A percentile compares a stretch with the other conserved stretches of the same genome.
Conservation (phyloP, 768 basidiomycete species). For the Russula emetica region DNA sequence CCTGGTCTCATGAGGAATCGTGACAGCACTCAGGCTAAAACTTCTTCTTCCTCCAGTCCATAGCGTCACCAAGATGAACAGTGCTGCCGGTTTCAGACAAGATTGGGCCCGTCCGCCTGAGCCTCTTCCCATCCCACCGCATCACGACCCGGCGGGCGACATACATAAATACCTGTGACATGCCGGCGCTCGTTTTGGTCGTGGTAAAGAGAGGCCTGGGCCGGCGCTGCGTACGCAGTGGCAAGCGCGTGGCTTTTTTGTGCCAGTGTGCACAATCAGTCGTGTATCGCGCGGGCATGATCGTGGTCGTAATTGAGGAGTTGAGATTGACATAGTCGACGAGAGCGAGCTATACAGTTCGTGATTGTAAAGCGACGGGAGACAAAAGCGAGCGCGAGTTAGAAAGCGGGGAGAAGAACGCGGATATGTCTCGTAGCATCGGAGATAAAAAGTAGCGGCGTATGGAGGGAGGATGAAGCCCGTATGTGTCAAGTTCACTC, state of each 20-base stretch:
- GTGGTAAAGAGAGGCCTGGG: conserved; percentile 68
- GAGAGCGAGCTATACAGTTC: conserved; percentile 14
- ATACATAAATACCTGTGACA: conserved; percentile 69
- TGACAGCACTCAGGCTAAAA: conserved; percentile 6
- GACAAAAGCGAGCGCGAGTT: conserved; percentile 29
- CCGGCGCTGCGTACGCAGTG: no score
- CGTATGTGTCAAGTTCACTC: conserved; percentile 54
- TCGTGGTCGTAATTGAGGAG: conserved; percentile 28
- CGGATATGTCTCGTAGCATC: conserved; percentile 49
- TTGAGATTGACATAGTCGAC: conserved; percentile 25
- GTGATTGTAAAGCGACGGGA: conserved; percentile 29
- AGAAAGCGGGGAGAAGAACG: conserved; percentile 38
- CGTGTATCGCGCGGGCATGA: conserved; percentile 30
- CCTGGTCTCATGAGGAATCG: conserved; percentile 18
- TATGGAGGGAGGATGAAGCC: conserved; percentile 62
- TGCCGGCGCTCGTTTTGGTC: conserved; percentile 73
- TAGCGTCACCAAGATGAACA: conserved; percentile 11
- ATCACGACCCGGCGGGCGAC: conserved; percentile 57
- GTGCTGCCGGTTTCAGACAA: conserved; percentile 35
- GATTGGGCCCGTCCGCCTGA: conserved; percentile 38
- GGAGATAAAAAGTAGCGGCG: conserved; percentile 70
- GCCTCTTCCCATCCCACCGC: conserved; percentile 62
- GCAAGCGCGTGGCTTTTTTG: conserved; percentile 29
- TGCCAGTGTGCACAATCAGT: conserved; percentile 8
- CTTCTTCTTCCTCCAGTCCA: not conserved